These are phyloP conservation scores for Chrysoporthe deuterocubensis DNA, from an alignment of 2,329 filamentous ascomycete species.

Conservation along the genomic window DNA sequence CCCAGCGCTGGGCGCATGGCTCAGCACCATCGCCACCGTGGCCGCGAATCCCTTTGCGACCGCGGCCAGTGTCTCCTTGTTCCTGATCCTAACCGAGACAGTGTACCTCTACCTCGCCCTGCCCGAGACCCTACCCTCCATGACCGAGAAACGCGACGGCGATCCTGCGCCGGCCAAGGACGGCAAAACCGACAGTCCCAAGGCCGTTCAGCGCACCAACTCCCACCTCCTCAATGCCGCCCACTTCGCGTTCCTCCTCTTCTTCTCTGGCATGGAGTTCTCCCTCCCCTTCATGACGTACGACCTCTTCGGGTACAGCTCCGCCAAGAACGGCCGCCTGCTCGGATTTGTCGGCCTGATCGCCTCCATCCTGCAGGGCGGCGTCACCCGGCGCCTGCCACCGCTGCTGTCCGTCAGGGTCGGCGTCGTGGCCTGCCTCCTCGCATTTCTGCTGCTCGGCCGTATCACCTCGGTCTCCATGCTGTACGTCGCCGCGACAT, in stretches of 20 bases:
- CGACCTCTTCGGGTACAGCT: constrained; percentile 83
- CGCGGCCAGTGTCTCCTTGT: constrained; percentile 84
- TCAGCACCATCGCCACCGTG: constrained; percentile 77
- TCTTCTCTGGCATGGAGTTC: constrained; percentile 96
- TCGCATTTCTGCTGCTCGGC: constrained; percentile 80
- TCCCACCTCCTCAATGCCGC: constrained; percentile 82
- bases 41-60: constrained; percentile 92
- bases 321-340: constrained; percentile 79
- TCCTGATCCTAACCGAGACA: constrained; percentile 85
- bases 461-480: constrained; percentile 68
- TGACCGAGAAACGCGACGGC: constrained; percentile 42
- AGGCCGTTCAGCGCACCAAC: constrained; percentile 67
- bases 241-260: constrained; percentile 90
- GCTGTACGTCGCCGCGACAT: constrained; percentile 80
- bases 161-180: constrained; percentile 33
- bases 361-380: constrained; percentile 89
- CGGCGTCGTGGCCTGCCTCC: constrained; percentile 76
- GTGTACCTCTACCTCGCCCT: constrained; percentile 82
- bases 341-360: constrained; percentile 91
- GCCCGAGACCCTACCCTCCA: constrained; percentile 80
- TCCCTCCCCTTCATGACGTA: constrained; percentile 97
- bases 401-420: constrained; percentile 79
- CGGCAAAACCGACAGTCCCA: constrained; percentile 34
- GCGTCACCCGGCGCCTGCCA: constrained; percentile 83
- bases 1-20: constrained; percentile 84